Conservation (phyloP, 148 eudicot genomes). For the Rhododendron molle region DNA sequence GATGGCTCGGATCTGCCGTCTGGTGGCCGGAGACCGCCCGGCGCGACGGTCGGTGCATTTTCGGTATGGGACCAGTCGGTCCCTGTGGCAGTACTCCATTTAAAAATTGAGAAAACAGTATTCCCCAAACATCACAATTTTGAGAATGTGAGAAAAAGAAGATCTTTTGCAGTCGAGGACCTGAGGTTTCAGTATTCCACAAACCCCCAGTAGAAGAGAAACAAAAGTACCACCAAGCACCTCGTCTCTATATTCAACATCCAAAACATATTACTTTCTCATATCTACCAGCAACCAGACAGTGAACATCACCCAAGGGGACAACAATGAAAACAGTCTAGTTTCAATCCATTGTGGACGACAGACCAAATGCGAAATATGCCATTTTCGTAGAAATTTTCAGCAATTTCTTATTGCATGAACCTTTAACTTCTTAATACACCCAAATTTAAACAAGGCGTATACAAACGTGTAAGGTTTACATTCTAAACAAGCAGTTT, state of each 20-base stretch:
- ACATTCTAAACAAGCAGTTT: conserved; percentile 10
- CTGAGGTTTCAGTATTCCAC: background rate
- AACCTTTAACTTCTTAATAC: conserved; percentile 11
- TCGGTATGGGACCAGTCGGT: too few relatives aligned
- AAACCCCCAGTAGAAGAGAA: background rate
- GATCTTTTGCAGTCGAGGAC: background rate
- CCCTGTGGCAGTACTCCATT: too few relatives aligned
- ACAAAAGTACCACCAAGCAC: background rate
- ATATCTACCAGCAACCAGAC: background rate
- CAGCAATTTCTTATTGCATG: conserved; percentile 7
- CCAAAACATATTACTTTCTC: background rate
- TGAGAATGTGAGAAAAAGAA: background rate
- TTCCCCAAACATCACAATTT: background rate
- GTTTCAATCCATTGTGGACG: background rate
- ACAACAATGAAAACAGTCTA: background rate
- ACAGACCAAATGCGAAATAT: background rate
- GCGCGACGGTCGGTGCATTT: too few relatives aligned
- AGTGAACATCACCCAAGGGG: background rate
- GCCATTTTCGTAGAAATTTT: background rate
- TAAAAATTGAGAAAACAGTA: too few relatives aligned
- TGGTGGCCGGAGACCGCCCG: too few relatives aligned
- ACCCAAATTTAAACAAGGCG: conserved; percentile 5
- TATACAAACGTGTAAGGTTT: conserved; percentile 7
- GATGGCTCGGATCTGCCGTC: too few relatives aligned
- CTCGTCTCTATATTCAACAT: background rate